Evolutionary conservation across 2,329 filamentous ascomycete genomes (phyloP), one percentile per base, ranked within the genome.

Genomic region (Neocatenulostroma microsporum): DNA sequence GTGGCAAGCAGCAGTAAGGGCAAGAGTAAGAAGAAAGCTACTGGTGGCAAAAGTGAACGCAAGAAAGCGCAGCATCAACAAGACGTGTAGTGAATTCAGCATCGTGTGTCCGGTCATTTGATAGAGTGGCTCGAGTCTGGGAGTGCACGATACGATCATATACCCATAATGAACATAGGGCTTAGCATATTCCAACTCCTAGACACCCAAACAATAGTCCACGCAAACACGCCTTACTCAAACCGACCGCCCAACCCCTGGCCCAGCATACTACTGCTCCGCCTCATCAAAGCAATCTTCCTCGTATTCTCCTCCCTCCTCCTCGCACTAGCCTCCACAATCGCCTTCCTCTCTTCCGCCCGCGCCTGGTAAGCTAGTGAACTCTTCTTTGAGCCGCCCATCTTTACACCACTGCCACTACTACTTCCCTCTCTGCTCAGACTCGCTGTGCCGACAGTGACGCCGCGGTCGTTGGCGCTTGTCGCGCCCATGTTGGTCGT

Each of bases 331-430:
- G 64, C 68, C 49, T 76, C 73, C 13, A 72, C 41, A 46, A 66
- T 57, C 14, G 58, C 61, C 47, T 60, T 62, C 41, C 74, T 65
- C 60, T 78, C 74, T 49, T 68, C 69, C 54, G 77, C 74, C 37
- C 76, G 60, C 2, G 72, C 72, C 42, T 73, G 73, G 14, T 73
- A 76, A 46, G 77, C 75, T 8, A 78, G 72, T 30, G 72, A 72
- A 19, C 69, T 74, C 61, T 71, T 76, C 52, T 74, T 76, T n/a
- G 66, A 68, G 3, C 70, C 69, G 11, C 72, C 68, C 35, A 62
- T 63, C 42, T 66, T 59, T 10, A 69, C 57, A 3, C 49, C 49
- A 3, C 37, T 37, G 1, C 62, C 58, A 5, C 58, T 48, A 30
- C 58, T 50, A 21, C 47, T 47, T 34, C 37, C 31, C 44, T 55